These are phyloP conservation scores for Amauroascus verrucosus DNA, from an alignment of 2,329 filamentous ascomycete genomes.

Conservation along the genomic window DNA sequence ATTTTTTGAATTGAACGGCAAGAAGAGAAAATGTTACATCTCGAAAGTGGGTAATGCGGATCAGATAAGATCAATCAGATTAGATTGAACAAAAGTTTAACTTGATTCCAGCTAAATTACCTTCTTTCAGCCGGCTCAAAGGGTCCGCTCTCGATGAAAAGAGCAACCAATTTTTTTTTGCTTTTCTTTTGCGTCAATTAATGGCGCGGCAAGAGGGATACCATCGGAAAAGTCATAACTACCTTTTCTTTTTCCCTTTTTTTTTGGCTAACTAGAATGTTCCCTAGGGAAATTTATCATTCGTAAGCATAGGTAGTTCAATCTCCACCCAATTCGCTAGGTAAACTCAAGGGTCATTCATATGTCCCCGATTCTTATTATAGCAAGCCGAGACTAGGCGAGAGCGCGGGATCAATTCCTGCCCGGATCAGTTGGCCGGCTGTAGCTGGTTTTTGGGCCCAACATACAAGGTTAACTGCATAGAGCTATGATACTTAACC, in stretches of 20 bases:
- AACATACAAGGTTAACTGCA: neutral
- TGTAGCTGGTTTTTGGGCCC: too few relatives aligned
- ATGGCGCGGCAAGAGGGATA: neutral
- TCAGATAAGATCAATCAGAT: slow-evolving; percentile 12
- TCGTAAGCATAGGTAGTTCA: too few relatives aligned
- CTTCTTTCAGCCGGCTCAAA: neutral
- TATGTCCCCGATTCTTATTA: too few relatives aligned
- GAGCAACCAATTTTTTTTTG: neutral
- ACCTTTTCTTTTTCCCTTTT: neutral
- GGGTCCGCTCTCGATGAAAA: too few relatives aligned
- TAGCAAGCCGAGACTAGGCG: neutral
- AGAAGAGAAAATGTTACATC: too few relatives aligned
- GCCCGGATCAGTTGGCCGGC: too few relatives aligned
- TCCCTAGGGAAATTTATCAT: too few relatives aligned
- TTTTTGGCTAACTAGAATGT: neutral
- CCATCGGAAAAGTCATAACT: neutral
- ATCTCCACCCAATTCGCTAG: too few relatives aligned
- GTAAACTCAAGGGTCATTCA: too few relatives aligned
- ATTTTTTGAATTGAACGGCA: too few relatives aligned
- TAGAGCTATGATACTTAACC: neutral
- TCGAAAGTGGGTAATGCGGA: neutral
- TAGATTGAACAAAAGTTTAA: neutral
- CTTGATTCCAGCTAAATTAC: neutral
- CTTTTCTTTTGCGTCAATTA: neutral
- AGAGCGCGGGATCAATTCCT: too few relatives aligned